A percentile compares a stretch with the other conserved stretches of the same genome.
These are phyloP conservation scores for Scheffersomyces quercinus DNA, from an alignment of 1,139 yeast genomes.

Conservation along the genomic window DNA sequence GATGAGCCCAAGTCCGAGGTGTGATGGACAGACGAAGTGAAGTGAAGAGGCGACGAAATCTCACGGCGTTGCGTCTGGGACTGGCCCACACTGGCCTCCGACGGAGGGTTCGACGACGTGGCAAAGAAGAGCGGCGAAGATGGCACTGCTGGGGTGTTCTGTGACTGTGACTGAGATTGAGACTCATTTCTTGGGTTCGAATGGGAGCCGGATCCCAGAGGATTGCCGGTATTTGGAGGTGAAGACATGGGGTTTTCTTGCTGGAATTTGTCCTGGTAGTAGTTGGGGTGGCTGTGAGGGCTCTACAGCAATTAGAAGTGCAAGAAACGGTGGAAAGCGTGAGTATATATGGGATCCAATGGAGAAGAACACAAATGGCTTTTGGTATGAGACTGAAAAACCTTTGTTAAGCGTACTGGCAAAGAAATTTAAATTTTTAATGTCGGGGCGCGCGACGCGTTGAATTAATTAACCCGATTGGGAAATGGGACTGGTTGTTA, in stretches of 20 bases:
- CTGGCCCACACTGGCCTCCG: constrained; percentile 28
- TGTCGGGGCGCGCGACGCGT: no score
- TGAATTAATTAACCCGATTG: no score
- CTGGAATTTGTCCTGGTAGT: no score
- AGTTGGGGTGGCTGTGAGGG: no score
- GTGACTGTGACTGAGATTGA: constrained; percentile 36
- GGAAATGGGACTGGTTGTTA: no score
- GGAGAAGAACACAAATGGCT: no score
- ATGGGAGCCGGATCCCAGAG: constrained; percentile 11
- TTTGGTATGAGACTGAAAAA: no score
- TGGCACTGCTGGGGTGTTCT: constrained; percentile 42
- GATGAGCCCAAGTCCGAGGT: constrained; percentile 31
- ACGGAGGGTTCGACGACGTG: constrained; percentile 49
- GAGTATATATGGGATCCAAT: no score
- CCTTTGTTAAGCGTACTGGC: no score
- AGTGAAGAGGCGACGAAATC: constrained; percentile 48
- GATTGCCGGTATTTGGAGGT: constrained; percentile 17
- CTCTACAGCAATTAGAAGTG: no score
- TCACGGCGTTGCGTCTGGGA: constrained; percentile 24
- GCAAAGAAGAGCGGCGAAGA: constrained; percentile 71
- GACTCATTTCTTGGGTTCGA: constrained; percentile 25
- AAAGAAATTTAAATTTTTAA: no score
- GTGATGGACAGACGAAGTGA: constrained; percentile 44
- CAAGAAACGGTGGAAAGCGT: no score
- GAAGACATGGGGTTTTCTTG: constrained; percentile 17